These are phyloP conservation scores for Rhynchosporium graminicola DNA, from an alignment of 2,329 filamentous ascomycete species.

Conservation along the genomic window DNA sequence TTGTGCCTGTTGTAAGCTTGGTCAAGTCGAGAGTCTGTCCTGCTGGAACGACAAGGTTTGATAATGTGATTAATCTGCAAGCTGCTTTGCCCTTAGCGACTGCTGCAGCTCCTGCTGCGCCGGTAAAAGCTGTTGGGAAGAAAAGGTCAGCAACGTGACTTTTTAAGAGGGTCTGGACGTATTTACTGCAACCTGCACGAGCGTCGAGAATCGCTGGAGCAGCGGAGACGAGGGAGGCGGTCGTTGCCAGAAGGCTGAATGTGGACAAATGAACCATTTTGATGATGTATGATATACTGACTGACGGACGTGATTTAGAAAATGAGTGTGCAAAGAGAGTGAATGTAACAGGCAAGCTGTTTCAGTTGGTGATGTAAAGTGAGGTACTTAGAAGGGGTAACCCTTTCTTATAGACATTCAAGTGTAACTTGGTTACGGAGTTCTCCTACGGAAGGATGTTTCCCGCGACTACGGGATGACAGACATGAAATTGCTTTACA, in stretches of 20 bases:
- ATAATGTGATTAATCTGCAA: slow-evolving; percentile 57
- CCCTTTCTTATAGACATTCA: slow-evolving; percentile 13
- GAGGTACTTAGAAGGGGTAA: background rate
- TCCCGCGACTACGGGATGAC: background rate
- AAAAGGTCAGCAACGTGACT: background rate
- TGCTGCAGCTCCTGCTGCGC: slow-evolving; percentile 43
- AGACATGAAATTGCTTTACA: background rate
- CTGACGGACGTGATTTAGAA: slow-evolving; percentile 14
- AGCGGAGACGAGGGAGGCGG: slow-evolving; percentile 27
- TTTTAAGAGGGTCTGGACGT: too few relatives aligned
- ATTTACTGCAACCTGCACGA: slow-evolving; percentile 46
- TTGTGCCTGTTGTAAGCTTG: slow-evolving; percentile 50
- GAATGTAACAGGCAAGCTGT: slow-evolving; percentile 11
- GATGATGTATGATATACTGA: slow-evolving; percentile 4
- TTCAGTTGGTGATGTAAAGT: slow-evolving; percentile 18
- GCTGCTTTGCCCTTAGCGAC: slow-evolving; percentile 51
- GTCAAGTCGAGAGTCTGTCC: slow-evolving; percentile 61
- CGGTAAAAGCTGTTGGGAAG: slow-evolving; percentile 48
- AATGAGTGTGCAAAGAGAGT: background rate
- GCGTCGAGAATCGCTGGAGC: slow-evolving; percentile 28
- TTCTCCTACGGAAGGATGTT: too few relatives aligned
- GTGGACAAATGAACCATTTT: slow-evolving; percentile 35
- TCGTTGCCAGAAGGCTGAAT: slow-evolving; percentile 27
- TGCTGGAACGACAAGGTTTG: slow-evolving; percentile 56
- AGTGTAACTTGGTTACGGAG: too few relatives aligned